These are phyloP conservation scores for Ustilaginoidea virens DNA, from an alignment of 2,329 filamentous ascomycete species.

Conservation along the genomic window DNA sequence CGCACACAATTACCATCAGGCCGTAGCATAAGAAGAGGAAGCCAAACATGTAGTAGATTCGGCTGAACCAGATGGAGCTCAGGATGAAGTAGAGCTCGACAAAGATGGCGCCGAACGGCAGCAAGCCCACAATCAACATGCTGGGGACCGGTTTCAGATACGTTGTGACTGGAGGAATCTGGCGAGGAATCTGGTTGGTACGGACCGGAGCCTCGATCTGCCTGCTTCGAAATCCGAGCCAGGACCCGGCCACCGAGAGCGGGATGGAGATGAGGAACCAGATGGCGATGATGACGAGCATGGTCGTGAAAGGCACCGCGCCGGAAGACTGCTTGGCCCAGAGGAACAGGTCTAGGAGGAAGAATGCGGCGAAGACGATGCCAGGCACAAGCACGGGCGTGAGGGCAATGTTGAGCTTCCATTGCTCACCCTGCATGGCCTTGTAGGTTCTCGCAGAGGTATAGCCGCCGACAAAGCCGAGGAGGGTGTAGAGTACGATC, in stretches of 20 bases:
- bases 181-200: constrained; percentile 94
- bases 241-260: constrained; percentile 77
- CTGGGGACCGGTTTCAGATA: constrained; percentile 80
- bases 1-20: constrained; percentile 90
- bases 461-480: constrained; percentile 88
- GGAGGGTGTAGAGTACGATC: constrained; percentile 81
- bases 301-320: constrained; percentile 90
- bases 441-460: constrained; percentile 86
- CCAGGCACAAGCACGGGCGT: constrained; percentile 78
- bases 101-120: constrained; percentile 93
- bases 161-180: constrained; percentile 72
- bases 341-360: constrained; percentile 88
- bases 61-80: constrained; percentile 96
- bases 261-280: constrained; percentile 97
- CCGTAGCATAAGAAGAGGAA: constrained; percentile 97
- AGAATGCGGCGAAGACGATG: constrained; percentile 76
- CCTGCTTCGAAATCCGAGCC: constrained; percentile 72
- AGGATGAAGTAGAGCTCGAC: constrained; percentile 99
- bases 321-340: constrained; percentile 88
- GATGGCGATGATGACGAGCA: constrained; percentile 83
- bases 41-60: constrained; percentile 99
- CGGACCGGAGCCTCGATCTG: constrained; percentile 67
- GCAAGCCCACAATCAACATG: constrained; percentile 79
- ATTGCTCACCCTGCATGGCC: constrained; percentile 76
- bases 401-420: constrained; percentile 84